Percentiles rank a stretch among this genome's conserved stretches.
These are phyloP conservation scores for Vinca minor DNA, from an alignment of 257 asterid genomes.

Conservation along the genomic window DNA sequence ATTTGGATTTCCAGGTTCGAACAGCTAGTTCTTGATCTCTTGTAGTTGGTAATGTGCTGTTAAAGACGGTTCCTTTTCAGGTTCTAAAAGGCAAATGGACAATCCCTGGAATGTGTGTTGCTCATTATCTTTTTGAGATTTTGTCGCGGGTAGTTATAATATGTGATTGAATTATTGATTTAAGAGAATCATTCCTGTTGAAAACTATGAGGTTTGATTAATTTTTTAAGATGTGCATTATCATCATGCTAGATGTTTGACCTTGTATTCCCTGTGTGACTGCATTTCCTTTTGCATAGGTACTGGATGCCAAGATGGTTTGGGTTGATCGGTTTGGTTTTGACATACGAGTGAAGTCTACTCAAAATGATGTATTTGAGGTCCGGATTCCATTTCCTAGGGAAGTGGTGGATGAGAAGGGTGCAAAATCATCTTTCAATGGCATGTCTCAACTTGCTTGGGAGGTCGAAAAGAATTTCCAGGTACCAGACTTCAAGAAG, in stretches of 20 bases:
- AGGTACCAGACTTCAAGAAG: conserved; percentile 50
- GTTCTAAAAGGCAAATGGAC: background rate
- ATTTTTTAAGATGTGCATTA: background rate
- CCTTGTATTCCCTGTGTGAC: background rate
- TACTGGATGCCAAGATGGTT: conserved; percentile 72
- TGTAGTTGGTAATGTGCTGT: background rate
- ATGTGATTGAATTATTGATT: background rate
- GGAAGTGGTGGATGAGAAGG: conserved; percentile 78
- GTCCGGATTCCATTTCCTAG: conserved; percentile 89
- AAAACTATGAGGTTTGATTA: background rate
- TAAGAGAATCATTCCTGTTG: background rate
- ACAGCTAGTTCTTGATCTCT: conserved; percentile 4
- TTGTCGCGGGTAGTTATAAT: background rate
- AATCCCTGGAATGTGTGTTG: background rate
- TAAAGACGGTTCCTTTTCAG: background rate
- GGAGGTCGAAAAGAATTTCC: conserved; percentile 81
- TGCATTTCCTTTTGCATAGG: conserved; percentile 25
- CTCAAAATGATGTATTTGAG: conserved; percentile 52
- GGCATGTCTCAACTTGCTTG: conserved; percentile 96
- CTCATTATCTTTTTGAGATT: background rate
- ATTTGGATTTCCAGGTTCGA: conserved; percentile 75
- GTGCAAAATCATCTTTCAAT: conserved; percentile 94
- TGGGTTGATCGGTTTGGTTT: conserved; percentile 95
- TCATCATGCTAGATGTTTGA: background rate
- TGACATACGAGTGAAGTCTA: conserved; percentile 56